Base-by-base conservation (phyloP, 73 alveolate species). In the Uronychia binucleata region DNA sequence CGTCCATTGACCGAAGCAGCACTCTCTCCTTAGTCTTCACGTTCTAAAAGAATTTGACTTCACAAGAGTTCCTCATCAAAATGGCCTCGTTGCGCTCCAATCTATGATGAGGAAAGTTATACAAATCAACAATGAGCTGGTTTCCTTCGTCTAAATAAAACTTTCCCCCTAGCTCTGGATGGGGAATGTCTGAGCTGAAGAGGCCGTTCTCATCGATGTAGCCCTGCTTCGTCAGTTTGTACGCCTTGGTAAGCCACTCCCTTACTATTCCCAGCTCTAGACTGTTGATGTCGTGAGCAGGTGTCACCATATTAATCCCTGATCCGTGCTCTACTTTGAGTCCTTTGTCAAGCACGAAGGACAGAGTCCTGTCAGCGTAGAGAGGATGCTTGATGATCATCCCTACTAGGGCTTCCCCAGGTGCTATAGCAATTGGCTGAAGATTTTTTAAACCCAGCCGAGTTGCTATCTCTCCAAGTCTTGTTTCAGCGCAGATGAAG, bases 381-480 rank as follows among this genome's bases (percentile, higher is more conserved):
- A 88, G 60, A 5, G 94, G 94, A 83, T 88, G 91, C 34, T 83
- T 88, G 0, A 83, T n/a, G 1, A 32, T 34, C 0, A 88, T 34
- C 46, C 83, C 91, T 1, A 67, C 33, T 26, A 88, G 58, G 31
- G 58, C 79, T 25, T 82, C 81, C 27, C 94, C 94, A 13, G 77
- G 26, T 1, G 81, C 25, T 14, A 34, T 58, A 59, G 77, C 11
- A 26, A 82, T 30, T 8, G 87, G 58, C 28, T 79, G 30, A 28
- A 83, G 30, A 32, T 80, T 81, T 1, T 33, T 32, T 34, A 34
- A 58, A 29, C 77, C 88, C 13, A 31, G 80, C 46, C 94, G 82
- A 11, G 78, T 46, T 19, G 59, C 78, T n/a, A 88, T 28, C 85
- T 88, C 94, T 26, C 83, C 77, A 8, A 89, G 31, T 78, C 95